These are phyloP conservation scores for Berberis vulgaris DNA, from an alignment of 164 flowering plant species.

Conservation along the genomic window DNA sequence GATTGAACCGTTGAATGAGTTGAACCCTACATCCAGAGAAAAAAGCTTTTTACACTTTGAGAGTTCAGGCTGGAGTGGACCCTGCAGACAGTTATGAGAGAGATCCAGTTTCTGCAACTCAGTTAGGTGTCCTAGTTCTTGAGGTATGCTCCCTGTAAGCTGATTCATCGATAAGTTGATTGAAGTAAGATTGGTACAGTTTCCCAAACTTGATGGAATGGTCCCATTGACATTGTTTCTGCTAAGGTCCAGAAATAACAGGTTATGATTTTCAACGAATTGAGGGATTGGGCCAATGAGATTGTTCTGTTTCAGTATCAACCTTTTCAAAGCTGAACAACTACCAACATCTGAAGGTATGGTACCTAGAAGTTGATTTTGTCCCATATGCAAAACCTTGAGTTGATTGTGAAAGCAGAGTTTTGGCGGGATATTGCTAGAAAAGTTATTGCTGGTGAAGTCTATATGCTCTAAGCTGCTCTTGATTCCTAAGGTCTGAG, in stretches of 20 bases:
- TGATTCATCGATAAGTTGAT: conserved; percentile 49
- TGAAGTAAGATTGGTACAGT: conserved; percentile 34
- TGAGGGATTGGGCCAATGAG: conserved; percentile 44
- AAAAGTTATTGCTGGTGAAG: conserved; percentile 48
- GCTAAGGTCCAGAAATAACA: conserved; percentile 7
- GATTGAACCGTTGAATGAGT: conserved; percentile 46
- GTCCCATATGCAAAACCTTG: conserved; percentile 36
- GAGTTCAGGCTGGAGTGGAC: conserved; percentile 43
- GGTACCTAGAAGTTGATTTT: conserved; percentile 40
- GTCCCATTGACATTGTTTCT: conserved; percentile 37
- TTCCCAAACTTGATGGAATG: conserved; percentile 50
- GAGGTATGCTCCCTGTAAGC: conserved; percentile 47
- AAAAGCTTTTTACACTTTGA: conserved; percentile 28
- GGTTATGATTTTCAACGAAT: conserved; percentile 14
- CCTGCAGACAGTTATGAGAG: conserved; percentile 41
- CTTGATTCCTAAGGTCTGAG: conserved; percentile 53
- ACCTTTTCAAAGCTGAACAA: conserved; percentile 45
- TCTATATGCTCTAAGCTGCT: conserved; percentile 46
- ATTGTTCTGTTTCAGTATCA: conserved; percentile 49
- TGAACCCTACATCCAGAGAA: conserved; percentile 44
- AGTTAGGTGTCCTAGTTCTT: conserved; percentile 37
- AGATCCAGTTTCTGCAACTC: conserved; percentile 33
- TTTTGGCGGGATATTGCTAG: conserved; percentile 60
- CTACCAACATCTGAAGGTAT: conserved; percentile 52
- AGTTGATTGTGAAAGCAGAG: conserved; percentile 47